A percentile compares a stretch with the other conserved stretches of the same genome.
Evolutionary conservation across 176 grass and related monocot species (phyloP).

Genomic region (Avena insularis): DNA sequence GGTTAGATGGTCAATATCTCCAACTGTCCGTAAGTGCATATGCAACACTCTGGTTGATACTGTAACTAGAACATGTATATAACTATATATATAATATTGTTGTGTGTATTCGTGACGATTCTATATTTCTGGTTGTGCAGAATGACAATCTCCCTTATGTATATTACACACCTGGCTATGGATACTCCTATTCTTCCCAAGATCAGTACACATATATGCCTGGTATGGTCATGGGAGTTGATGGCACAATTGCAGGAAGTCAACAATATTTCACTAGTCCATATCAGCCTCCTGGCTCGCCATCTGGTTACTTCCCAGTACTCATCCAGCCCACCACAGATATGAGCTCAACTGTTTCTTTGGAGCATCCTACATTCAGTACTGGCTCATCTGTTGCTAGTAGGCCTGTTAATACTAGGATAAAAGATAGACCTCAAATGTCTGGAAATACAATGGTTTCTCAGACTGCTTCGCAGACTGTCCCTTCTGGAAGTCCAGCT

Average conservation of each 20-base stretch:
- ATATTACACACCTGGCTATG: slow-evolving; percentile 76
- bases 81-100: neutral
- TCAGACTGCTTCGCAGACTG: slow-evolving; percentile 42
- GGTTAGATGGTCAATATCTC: slow-evolving; percentile 69
- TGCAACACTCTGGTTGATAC: slow-evolving; percentile 25
- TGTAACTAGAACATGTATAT: neutral
- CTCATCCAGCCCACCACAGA: slow-evolving; percentile 55
- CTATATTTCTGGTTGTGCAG: slow-evolving; percentile 54
- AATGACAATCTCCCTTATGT: slow-evolving; percentile 62
- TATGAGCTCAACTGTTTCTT: slow-evolving; percentile 50
- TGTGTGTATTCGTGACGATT: slow-evolving; percentile 15
- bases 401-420: slow-evolving; percentile 46
- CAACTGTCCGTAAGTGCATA: slow-evolving; percentile 42
- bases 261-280: slow-evolving; percentile 56
- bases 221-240: slow-evolving; percentile 44
- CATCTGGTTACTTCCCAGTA: slow-evolving; percentile 60
- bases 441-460: slow-evolving; percentile 54
- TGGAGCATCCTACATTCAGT: slow-evolving; percentile 43
- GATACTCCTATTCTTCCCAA: slow-evolving; percentile 55
- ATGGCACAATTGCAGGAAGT: slow-evolving; percentile 48
- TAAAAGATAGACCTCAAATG: slow-evolving; percentile 46
- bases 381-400: slow-evolving; percentile 40
- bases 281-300: slow-evolving; percentile 57
- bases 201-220: slow-evolving; percentile 64
- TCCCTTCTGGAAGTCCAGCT: slow-evolving; percentile 41